Base-by-base conservation (phyloP, 371 early-diverging fungal genomes). In the Mucor plumbeus region DNA sequence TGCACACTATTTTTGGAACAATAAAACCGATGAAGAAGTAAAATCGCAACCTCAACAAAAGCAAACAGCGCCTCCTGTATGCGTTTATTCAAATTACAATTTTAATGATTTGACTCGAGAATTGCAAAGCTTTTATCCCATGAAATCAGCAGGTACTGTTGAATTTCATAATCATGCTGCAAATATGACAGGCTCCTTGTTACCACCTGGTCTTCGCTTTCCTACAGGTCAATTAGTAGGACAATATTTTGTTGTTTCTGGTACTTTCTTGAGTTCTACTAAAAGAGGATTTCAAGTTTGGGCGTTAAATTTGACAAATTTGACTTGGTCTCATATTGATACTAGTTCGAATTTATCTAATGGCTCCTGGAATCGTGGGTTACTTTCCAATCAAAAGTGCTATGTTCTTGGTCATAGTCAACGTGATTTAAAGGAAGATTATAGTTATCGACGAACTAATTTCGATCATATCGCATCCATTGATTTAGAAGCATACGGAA, bases 281-380 rank as follows among this genome's bases (percentile, higher is more conserved):
- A 82, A 81, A 41, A 83, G 89, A 63, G 79, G 89, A 8, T 88
- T 91, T 78, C 85, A 87, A 56, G 75, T 91, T n/a, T 94, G 94
- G 94, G 80, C 88, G 0, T 75, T 91, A 14, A 88, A 93, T 65
- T 70, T 92, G 17, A 74, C 82, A 11, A 85, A 85, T 13, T 58
- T 87, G 40, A 76, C 77, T 9, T 94, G 94, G 94, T 72, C 81
- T 31, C 85, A 88, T 4, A 82, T 94, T 55, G 84, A 85, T 58
- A 91, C 91, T 33, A 91, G 91, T 3, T 73, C 86, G 0, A 78
- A 84, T 21, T 86, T 91, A 62, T 73, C 75, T 40, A 70, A 83
- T 8, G 92, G 92, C 11, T 91, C 91, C 31, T 94, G 94, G 94
- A 94, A 92, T 75, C 85, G 91, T 63, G 91, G 91, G n/a, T 67